A percentile compares a stretch with the other conserved stretches of the same genome.
Evolutionary conservation across 2,329 filamentous ascomycete genomes (phyloP).

Genomic region (Fusarium euwallaceae): DNA sequence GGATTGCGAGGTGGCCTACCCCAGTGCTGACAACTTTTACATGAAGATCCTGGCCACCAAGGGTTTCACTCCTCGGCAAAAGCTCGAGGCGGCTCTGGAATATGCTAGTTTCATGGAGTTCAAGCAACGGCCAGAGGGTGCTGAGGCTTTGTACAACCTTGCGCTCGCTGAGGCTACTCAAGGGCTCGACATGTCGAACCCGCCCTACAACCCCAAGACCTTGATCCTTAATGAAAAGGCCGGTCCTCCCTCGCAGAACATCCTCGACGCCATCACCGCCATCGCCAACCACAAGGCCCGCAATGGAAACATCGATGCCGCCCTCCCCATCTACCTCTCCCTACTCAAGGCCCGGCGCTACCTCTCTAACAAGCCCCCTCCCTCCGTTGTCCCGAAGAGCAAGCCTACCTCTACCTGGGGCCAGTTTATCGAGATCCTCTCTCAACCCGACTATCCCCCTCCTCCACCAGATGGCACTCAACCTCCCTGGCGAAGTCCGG

Average conservation of each 20-base stretch:
- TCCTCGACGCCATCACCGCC: slow-evolving; percentile 81
- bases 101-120: slow-evolving; percentile 90
- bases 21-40: slow-evolving; percentile 82
- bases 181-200: slow-evolving; percentile 59
- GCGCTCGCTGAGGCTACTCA: slow-evolving; percentile 80
- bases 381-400: slow-evolving; percentile 13
- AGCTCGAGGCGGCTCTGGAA: slow-evolving; percentile 82
- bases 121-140: slow-evolving; percentile 74
- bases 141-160: slow-evolving; percentile 80
- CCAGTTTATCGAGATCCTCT: slow-evolving; percentile 44
- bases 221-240: slow-evolving; percentile 73
- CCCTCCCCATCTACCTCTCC: slow-evolving; percentile 88
- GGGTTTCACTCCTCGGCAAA: slow-evolving; percentile 84
- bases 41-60: slow-evolving; percentile 83
- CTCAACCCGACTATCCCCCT: slow-evolving; percentile 75
- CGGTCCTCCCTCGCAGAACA: slow-evolving; percentile 75
- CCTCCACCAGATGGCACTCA: slow-evolving; percentile 78
- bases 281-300: slow-evolving; percentile 84
- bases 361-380: slow-evolving; percentile 58
- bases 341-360: slow-evolving; percentile 82
- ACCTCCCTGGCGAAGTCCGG: slow-evolving; percentile 72
- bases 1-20: slow-evolving; percentile 78
- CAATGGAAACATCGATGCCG: slow-evolving; percentile 73
- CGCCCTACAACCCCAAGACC: slow-evolving; percentile 70
- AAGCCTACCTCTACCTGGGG: slow-evolving; percentile 34